A percentile compares a stretch with the other conserved stretches of the same genome.
These are phyloP conservation scores for Fibroporia radiculosa DNA, from an alignment of 768 basidiomycete genomes.

Conservation along the genomic window DNA sequence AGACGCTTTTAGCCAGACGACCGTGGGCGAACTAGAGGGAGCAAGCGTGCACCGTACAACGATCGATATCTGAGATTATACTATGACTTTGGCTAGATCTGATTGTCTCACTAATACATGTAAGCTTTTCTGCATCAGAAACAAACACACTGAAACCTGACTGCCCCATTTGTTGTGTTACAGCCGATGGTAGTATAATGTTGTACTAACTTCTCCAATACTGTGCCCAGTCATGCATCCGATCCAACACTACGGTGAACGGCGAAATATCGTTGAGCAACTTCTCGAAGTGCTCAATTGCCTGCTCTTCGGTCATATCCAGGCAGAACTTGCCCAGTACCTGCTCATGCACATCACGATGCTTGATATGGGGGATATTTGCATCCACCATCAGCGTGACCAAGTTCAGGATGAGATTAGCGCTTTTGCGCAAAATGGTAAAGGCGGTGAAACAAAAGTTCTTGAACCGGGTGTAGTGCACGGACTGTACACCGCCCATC, in stretches of 20 bases:
- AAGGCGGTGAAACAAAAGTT: conserved; percentile 97
- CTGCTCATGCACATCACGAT: conserved; percentile 78
- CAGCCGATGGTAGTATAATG: background rate
- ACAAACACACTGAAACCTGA: too few species aligned
- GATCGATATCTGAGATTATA: too few species aligned
- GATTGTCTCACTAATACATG: too few species aligned
- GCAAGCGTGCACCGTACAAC: too few species aligned
- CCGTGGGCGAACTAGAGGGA: too few species aligned
- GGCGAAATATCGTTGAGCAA: conserved; percentile 93
- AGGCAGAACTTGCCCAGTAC: conserved; percentile 96
- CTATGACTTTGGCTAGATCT: too few species aligned
- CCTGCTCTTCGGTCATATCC: conserved; percentile 92
- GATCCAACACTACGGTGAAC: conserved; percentile 86
- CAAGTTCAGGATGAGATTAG: conserved; percentile 93
- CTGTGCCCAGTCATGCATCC: conserved; percentile 87
- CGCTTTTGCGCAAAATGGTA: conserved; percentile 90
- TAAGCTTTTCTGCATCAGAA: too few species aligned
- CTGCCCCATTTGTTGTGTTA: too few species aligned
- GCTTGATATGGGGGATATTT: conserved; percentile 96
- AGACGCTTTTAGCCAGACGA: too few species aligned
- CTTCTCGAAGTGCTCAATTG: conserved; percentile 94
- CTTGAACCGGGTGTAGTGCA: conserved; percentile 96
- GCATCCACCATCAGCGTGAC: conserved; percentile 97
- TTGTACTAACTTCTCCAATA: conserved; percentile 67
- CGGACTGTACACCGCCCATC: conserved; percentile 94